phyloP scores from a whole-genome alignment of 1,284 basidiomycete species.

The Schizopora paradoxa region DNA sequence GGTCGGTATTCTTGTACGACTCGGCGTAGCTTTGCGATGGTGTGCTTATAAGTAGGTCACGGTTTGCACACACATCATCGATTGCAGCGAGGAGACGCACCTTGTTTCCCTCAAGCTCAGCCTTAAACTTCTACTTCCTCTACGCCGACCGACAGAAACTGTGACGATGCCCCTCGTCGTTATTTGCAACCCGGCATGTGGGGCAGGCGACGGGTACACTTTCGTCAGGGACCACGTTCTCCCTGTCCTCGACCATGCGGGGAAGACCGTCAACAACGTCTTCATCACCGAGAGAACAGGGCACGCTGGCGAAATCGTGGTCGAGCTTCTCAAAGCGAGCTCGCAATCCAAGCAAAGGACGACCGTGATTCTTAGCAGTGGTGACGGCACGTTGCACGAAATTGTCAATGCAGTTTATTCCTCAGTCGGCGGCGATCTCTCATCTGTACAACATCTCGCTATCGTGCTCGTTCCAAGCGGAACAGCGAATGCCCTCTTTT shows the following conservation, averaged over 20 bases:
- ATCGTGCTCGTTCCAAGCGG: constrained; percentile 72
- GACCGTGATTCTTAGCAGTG: constrained; percentile 60
- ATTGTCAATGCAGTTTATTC: constrained; percentile 59
- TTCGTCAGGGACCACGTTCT: constrained; percentile 59
- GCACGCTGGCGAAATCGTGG: constrained; percentile 56
- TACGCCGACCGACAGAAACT: neutral
- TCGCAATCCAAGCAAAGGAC: constrained; percentile 19
- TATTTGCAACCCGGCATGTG: constrained; percentile 43
- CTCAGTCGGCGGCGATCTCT: no score
- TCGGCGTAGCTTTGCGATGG: neutral
- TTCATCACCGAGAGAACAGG: constrained; percentile 46
- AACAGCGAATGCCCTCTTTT: constrained; percentile 93
- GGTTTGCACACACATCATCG: neutral
- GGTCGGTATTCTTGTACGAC: neutral
- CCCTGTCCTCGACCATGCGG: constrained; percentile 51
- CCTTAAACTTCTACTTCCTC: neutral
- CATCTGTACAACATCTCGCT: constrained; percentile 28
- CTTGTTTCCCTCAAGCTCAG: neutral
- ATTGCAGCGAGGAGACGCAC: neutral
- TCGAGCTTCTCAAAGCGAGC: constrained; percentile 37
- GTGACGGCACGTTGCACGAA: constrained; percentile 90
- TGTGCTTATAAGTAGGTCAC: neutral
- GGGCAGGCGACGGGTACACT: constrained; percentile 34
- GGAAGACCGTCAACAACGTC: constrained; percentile 35
- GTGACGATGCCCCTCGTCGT: constrained; percentile 18